A percentile compares a stretch with the other conserved stretches of the same genome.
Evolutionary conservation across 306 rosid species (phyloP).

Genomic region (Amphicarpaea edgeworthii): DNA sequence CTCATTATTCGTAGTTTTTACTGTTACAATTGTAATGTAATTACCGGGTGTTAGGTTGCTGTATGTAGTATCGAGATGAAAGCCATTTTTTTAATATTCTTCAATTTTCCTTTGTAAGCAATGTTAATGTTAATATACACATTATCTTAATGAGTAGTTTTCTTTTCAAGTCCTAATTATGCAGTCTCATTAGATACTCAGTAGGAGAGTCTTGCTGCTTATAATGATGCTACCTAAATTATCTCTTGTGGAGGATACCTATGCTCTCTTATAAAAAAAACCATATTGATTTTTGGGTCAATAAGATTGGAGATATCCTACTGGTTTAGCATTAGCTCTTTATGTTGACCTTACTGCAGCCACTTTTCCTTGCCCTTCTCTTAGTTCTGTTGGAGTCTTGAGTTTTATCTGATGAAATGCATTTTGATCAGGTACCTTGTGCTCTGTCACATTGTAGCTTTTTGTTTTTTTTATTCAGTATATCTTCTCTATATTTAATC

Average conservation of each 20-base stretch:
- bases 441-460: constrained; percentile 33
- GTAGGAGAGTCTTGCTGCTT: no score
- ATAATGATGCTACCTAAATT: background rate
- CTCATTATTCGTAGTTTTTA: background rate
- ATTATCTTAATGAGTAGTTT: background rate
- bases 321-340: constrained; percentile 32
- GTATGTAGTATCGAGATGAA: background rate
- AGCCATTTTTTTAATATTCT: background rate
- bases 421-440: constrained; percentile 44
- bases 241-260: background rate
- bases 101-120: background rate
- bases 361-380: constrained; percentile 37
- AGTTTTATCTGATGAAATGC: constrained; percentile 50
- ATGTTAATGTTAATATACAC: constrained; percentile 29
- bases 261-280: background rate
- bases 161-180: no score
- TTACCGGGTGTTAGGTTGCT: no score
- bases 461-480: background rate
- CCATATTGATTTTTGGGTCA: constrained; percentile 45
- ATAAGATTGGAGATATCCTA: constrained; percentile 44
- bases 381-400: constrained; percentile 46
- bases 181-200: no score
- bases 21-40: no score
- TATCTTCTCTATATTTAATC: constrained; percentile 2
- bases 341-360: constrained; percentile 35